Percentiles rank a stretch among this genome's conserved stretches.
These are phyloP conservation scores for Cenchrus americanus DNA, from an alignment of 176 grass and related monocot genomes.

Conservation along the genomic window DNA sequence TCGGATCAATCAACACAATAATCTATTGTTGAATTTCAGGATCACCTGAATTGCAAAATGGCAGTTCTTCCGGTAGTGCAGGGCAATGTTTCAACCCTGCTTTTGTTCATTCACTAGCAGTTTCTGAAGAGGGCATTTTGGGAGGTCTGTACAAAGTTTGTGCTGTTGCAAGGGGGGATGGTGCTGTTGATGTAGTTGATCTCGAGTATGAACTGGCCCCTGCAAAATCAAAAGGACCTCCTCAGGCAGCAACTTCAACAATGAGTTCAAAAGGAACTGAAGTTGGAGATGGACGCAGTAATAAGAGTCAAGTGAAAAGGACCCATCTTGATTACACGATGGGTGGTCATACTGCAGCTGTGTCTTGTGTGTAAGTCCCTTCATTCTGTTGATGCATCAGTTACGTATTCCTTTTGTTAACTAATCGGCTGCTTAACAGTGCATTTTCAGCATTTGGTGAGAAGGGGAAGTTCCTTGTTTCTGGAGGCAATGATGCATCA, in stretches of 20 bases:
- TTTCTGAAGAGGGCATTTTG: slow-evolving; percentile 75
- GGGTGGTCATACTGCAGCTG: slow-evolving; percentile 85
- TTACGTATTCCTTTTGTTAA: slow-evolving; percentile 25
- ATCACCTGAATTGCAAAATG: slow-evolving; percentile 61
- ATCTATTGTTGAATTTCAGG: slow-evolving; percentile 53
- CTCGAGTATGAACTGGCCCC: slow-evolving; percentile 73
- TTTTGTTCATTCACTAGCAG: slow-evolving; percentile 84
- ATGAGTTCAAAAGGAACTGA: slow-evolving; percentile 52
- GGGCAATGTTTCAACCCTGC: slow-evolving; percentile 90
- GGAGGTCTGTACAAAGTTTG: slow-evolving; percentile 68
- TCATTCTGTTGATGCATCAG: slow-evolving; percentile 15
- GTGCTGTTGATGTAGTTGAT: slow-evolving; percentile 81
- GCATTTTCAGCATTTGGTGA: slow-evolving; percentile 89
- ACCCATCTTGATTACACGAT: slow-evolving; percentile 71
- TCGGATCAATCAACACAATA: not conserved
- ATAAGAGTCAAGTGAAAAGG: slow-evolving; percentile 56
- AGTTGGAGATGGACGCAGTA: slow-evolving; percentile 49
- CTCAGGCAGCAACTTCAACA: slow-evolving; percentile 25
- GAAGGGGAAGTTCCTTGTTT: slow-evolving; percentile 87
- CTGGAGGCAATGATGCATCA: slow-evolving; percentile 86
- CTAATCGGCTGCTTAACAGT: slow-evolving; percentile 59
- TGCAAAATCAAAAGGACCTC: slow-evolving; percentile 54
- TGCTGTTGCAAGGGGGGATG: slow-evolving; percentile 96
- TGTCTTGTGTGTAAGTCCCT: slow-evolving; percentile 89
- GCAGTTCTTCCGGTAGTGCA: slow-evolving; percentile 45